Evolutionary conservation across 2,329 filamentous ascomycete genomes (phyloP), one percentile per base, ranked within the genome.

Genomic region (Emericellopsis cladophorae): DNA sequence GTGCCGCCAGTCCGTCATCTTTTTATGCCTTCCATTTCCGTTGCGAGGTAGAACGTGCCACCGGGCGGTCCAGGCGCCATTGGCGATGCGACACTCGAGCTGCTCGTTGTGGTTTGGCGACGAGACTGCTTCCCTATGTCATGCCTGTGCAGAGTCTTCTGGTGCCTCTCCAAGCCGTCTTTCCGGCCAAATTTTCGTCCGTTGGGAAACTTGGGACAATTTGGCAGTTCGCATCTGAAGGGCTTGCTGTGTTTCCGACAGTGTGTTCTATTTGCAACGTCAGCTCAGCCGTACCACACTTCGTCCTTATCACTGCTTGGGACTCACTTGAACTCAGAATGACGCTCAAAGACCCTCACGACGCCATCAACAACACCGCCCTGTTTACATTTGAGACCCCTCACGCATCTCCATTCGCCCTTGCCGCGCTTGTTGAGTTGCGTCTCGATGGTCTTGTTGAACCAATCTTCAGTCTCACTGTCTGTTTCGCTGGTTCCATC

Each of bases 221-320:
- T 57, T 34, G 55, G 53, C 18, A 59, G 41, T 33, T 57, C 54
- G 48, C 62, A 65, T 18, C 57, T 56, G 58, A 59, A 65, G 14
- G 62, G 62, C 44, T 64, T 65, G 22, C 58, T 54, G 44, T 65
- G 62, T 37, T 65, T 65, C 49, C 65, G 63, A 43, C 60, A 59
- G 46, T 65, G 62, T 49, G 65, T 61, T 40, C 62, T 65, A 46
- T 31, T 16, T 12, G n/a, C 21, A 26, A n/a, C 29, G 36, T 40
- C 31, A 38, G 36, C 23, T 31, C 16, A 16, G 21, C 16, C 36
- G n/a, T 7, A 35, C n/a, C 33, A 9, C 10, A 7, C n/a, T 3
- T n/a, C 9, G n/a, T 9, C 3, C 14, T 24, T 39, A 37, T 18
- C 10, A 31, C 18, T 15, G 39, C 33, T 18, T 24, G 26, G 31